Evolutionary conservation across 805 yeast genomes (phyloP), one percentile per base, ranked within the genome.

Genomic region (Candida glaebosa): DNA sequence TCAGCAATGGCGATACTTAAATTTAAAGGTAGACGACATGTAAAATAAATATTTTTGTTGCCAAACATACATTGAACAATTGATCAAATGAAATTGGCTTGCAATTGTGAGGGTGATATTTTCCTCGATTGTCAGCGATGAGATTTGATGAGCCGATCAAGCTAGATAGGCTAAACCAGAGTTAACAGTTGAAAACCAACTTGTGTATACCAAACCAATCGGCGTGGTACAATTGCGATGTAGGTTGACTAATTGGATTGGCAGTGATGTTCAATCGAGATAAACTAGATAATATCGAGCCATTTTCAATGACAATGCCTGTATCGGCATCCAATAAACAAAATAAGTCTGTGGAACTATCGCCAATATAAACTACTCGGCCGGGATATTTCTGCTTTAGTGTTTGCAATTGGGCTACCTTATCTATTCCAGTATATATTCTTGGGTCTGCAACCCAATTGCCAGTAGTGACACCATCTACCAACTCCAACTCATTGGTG

Each of bases 311-410:
- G 1, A 75, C 63, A 3, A 79, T 56, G 0, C 82, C 84, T 14
- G 54, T 47, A 43, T 71, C 71, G 2, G 77, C 73, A 28, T 63
- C 65, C 9, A 76, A 43, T 56, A 81, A 58, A 1, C 80, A 67
- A 26, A 78, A 53, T 3, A 78, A 58, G 60, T 82, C 88, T 0
- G 85, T 80, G 0, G 74, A 52, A 42, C 85, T 78, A 49, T 82
- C 88, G 1, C 88, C 88, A 12, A 81, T 61, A 50, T 81, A 82
- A 17, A 69, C 56, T 1, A 69, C 38, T 0, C 50, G 48, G 15
- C 49, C 56, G 5, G 5, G 18, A 24, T 35, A 14, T 14, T 12
- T 7, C 9, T 20, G 3, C 24, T 22, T 35, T 47, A 28, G 10
- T 4, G 34, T 19, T 4, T 48, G 32, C 1, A 62, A 45, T 16